Percentiles rank a stretch among this genome's conserved stretches.
These are phyloP conservation scores for Debaryomyces sp. DNA, from an alignment of 1,139 yeast species.

Conservation along the genomic window DNA sequence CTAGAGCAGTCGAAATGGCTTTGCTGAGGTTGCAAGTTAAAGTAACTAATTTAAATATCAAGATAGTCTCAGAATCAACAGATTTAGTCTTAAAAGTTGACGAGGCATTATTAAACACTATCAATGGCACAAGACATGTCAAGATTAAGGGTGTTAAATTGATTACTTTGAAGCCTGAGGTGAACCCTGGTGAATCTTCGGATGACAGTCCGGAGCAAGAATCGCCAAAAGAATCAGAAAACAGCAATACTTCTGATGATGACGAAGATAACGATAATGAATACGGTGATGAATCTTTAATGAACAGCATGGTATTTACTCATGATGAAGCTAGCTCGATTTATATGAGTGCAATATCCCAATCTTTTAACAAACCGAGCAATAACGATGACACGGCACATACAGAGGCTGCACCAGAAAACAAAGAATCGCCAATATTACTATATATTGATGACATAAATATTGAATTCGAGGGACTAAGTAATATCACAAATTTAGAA, in stretches of 20 bases:
- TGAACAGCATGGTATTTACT: conserved; percentile 67
- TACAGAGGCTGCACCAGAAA: conserved; percentile 12
- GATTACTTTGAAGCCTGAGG: conserved; percentile 39
- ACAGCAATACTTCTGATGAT: conserved; percentile 17
- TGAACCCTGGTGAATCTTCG: conserved; percentile 31
- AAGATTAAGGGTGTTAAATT: conserved; percentile 41
- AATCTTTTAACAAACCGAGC: conserved; percentile 30
- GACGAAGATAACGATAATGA: conserved; percentile 30
- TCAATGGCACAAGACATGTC: conserved; percentile 51
- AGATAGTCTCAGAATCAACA: conserved; percentile 53
- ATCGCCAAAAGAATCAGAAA: conserved; percentile 14
- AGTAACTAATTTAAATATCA: conserved; percentile 46
- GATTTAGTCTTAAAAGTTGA: conserved; percentile 48
- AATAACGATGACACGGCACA: conserved; percentile 9
- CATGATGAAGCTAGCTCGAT: conserved; percentile 72
- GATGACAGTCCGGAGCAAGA: conserved; percentile 16
- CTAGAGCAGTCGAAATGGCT: conserved; percentile 69
- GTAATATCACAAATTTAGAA: conserved; percentile 48
- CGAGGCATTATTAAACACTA: conserved; percentile 40
- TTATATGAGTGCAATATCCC: conserved; percentile 80
- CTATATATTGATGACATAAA: conserved; percentile 38
- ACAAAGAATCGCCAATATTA: conserved; percentile 20
- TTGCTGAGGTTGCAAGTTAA: conserved; percentile 60
- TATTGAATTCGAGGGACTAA: conserved; percentile 55
- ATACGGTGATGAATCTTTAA: conserved; percentile 46